These are phyloP conservation scores for Tilletiaria anomala DNA, from an alignment of 1,284 basidiomycete genomes.

Conservation along the genomic window DNA sequence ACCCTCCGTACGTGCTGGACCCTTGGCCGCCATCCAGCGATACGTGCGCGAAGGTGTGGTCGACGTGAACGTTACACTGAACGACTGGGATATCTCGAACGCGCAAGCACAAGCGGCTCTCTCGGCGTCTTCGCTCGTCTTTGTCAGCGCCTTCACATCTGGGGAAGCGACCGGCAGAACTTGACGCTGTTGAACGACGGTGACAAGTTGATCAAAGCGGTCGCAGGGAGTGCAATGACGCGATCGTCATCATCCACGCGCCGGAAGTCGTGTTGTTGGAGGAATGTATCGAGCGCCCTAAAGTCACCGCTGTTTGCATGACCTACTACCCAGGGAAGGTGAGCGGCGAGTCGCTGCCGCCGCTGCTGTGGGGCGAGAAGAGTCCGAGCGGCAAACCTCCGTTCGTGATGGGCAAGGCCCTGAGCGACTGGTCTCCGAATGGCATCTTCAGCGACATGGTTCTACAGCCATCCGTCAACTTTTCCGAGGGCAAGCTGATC, in stretches of 20 bases:
- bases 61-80: slow-evolving; percentile 4
- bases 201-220: slow-evolving; percentile 42
- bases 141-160: slow-evolving; percentile 62
- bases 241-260: slow-evolving; percentile 27
- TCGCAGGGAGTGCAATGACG: slow-evolving; percentile 25
- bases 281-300: slow-evolving; percentile 21
- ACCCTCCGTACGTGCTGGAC: slow-evolving; percentile 14
- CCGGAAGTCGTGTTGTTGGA: slow-evolving; percentile 19
- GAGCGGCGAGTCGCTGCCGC: slow-evolving; percentile 17
- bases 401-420: slow-evolving; percentile 24
- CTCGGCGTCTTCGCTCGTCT: slow-evolving; percentile 45
- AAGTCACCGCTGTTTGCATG: slow-evolving; percentile 26
- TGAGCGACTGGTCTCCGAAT: slow-evolving; percentile 10
- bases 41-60: slow-evolving; percentile 6
- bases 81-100: slow-evolving; percentile 41
- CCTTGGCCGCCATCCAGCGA: slow-evolving; percentile 11
- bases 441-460: too few species aligned
- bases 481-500: slow-evolving; percentile 57
- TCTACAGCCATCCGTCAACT: too few species aligned
- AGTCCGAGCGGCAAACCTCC: slow-evolving; percentile 27
- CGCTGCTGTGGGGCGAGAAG: slow-evolving; percentile 25
- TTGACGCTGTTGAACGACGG: slow-evolving; percentile 65
- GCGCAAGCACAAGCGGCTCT: slow-evolving; percentile 50
- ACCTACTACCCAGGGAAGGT: slow-evolving; percentile 23
- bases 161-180: slow-evolving; percentile 57